Percentiles rank a stretch among this genome's conserved stretches.
These are phyloP conservation scores for Pythium apleroticum DNA, from an alignment of 352 stramenopile genomes.

Conservation along the genomic window DNA sequence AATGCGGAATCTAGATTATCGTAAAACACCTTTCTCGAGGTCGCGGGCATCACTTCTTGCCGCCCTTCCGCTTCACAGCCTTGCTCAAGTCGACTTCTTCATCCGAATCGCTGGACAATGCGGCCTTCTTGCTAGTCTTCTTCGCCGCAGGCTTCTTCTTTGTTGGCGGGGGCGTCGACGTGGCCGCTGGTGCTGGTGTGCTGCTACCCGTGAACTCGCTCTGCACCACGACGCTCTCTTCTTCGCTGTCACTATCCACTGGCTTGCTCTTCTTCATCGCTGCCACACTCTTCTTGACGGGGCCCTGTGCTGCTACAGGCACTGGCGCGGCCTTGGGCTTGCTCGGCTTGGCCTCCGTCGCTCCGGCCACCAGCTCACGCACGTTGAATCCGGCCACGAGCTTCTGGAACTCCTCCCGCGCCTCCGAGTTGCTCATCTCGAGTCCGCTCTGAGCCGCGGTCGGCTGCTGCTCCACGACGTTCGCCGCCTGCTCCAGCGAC, in stretches of 20 bases:
- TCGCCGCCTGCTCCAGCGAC: constrained; percentile 67
- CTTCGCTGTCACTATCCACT: constrained; percentile 65
- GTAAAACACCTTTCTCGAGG: constrained; percentile 11
- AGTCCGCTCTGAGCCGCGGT: constrained; percentile 28
- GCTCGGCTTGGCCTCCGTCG: constrained; percentile 26
- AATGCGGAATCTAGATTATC: constrained; percentile 22
- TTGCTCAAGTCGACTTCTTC: constrained; percentile 65
- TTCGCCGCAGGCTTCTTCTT: constrained; percentile 39
- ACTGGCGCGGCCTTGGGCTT: background rate
- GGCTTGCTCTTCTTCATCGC: constrained; percentile 20
- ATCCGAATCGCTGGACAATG: constrained; percentile 47
- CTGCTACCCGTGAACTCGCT: constrained; percentile 54
- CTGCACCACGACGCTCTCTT: constrained; percentile 67
- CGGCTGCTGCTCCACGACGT: constrained; percentile 26
- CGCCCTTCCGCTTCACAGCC: constrained; percentile 70
- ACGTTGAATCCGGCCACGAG: constrained; percentile 51
- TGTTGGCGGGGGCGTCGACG: constrained; percentile 3
- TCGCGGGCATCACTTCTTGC: constrained; percentile 21
- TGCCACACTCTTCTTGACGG: constrained; percentile 4
- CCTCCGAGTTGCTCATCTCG: constrained; percentile 35
- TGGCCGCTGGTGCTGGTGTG: too few species aligned
- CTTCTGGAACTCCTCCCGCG: constrained; percentile 59
- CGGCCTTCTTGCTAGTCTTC: constrained; percentile 47
- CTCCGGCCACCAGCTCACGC: constrained; percentile 42
- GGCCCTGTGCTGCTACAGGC: constrained; percentile 2